These are phyloP conservation scores for Trypanosoma scelopori DNA, from an alignment of 208 protist species.

Conservation along the genomic window DNA sequence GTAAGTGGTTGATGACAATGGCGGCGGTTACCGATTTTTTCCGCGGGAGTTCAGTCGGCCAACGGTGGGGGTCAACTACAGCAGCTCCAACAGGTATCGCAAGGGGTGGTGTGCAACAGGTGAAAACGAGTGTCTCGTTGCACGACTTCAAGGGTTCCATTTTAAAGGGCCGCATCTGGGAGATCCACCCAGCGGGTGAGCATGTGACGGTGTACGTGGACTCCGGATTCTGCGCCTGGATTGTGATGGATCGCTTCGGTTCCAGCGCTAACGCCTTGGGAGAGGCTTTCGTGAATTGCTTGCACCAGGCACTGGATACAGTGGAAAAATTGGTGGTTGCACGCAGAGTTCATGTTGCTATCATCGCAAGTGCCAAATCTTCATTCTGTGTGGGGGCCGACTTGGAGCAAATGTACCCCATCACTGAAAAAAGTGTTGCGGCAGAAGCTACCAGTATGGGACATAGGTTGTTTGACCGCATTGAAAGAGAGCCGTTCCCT, in stretches of 20 bases:
- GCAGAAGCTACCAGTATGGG: slow-evolving; percentile 37
- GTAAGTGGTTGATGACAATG: slow-evolving; percentile 1
- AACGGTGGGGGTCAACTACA: slow-evolving; percentile 9
- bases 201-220: slow-evolving; percentile 80
- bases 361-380: slow-evolving; percentile 73
- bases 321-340: slow-evolving; percentile 64
- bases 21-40: slow-evolving; percentile 12
- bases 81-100: slow-evolving; percentile 3
- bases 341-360: slow-evolving; percentile 52
- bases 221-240: slow-evolving; percentile 68
- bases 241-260: slow-evolving; percentile 80
- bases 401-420: slow-evolving; percentile 76
- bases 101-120: neutral
- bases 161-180: slow-evolving; percentile 46
- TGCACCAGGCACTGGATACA: slow-evolving; percentile 56
- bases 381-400: slow-evolving; percentile 85
- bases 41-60: neutral
- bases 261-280: slow-evolving; percentile 77
- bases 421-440: slow-evolving; percentile 53
- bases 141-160: slow-evolving; percentile 51
- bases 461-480: slow-evolving; percentile 70
- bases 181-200: slow-evolving; percentile 47
- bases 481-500: slow-evolving; percentile 61
- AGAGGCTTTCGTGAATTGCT: slow-evolving; percentile 52
- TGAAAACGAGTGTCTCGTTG: slow-evolving; percentile 1